Percentiles rank a stretch among this genome's conserved stretches.
Conservation (phyloP, 441 rosid genomes). For the Populus hybrid region DNA sequence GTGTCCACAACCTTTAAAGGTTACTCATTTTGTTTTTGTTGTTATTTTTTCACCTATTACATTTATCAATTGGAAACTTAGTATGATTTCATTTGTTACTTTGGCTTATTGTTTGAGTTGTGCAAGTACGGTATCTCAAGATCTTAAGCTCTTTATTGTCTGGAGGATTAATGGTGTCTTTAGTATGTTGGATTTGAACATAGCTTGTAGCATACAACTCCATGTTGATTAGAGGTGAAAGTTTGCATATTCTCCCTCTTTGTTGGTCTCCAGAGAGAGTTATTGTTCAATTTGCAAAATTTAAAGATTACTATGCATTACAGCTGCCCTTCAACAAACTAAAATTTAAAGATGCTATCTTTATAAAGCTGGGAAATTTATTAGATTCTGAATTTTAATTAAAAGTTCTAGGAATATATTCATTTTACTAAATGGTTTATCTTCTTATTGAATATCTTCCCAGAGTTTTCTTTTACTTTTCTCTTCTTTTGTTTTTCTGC, state of each 20-base stretch:
- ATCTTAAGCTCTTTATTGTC: background rate
- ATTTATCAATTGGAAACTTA: background rate
- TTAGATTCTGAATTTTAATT: background rate
- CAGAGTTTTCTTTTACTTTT: background rate
- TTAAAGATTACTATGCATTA: background rate
- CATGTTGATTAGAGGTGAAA: background rate
- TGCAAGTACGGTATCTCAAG: background rate
- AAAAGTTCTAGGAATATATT: background rate
- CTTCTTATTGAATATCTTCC: background rate
- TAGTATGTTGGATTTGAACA: background rate
- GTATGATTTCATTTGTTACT: background rate
- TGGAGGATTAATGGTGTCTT: background rate
- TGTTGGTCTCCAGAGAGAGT: background rate
- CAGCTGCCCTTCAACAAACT: background rate
- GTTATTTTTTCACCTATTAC: background rate
- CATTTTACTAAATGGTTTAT: background rate
- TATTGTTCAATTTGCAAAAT: background rate
- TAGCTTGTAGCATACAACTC: background rate
- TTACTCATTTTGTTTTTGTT: slow-evolving; percentile 22
- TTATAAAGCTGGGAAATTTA: background rate
- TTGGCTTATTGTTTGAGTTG: background rate
- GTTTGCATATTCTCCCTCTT: background rate
- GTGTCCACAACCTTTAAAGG: slow-evolving; percentile 74
- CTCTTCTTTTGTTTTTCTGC: background rate
- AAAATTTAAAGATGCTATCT: background rate